These are phyloP conservation scores for Singerocomus inundabilis DNA, from an alignment of 1,284 basidiomycete genomes.

Conservation along the genomic window DNA sequence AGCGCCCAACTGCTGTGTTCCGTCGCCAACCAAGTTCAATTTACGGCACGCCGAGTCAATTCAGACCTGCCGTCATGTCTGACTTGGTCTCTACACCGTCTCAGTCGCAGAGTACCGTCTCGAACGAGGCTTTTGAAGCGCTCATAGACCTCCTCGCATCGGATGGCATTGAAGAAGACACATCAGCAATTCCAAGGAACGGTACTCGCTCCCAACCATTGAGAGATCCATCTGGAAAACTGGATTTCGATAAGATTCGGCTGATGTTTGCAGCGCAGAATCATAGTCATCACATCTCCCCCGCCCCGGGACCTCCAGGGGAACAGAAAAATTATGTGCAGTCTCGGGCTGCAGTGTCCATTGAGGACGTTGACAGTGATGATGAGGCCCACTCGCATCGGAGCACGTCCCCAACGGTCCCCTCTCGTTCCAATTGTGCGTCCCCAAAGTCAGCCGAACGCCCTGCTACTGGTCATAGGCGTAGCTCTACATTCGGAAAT, in stretches of 20 bases:
- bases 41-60: constrained; percentile 10
- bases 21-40: not conserved
- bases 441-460: constrained; percentile 16
- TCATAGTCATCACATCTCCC: not conserved
- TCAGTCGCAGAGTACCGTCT: constrained; percentile 22
- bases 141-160: constrained; percentile 35
- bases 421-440: constrained; percentile 18
- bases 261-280: constrained; percentile 27
- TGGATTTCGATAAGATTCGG: constrained; percentile 34
- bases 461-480: constrained; percentile 15
- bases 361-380: constrained; percentile 19
- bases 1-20: too few species aligned
- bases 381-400: constrained; percentile 16
- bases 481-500: constrained; percentile 27
- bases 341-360: not conserved
- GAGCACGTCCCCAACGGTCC: constrained; percentile 8
- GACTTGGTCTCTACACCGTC: constrained; percentile 27
- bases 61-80: constrained; percentile 16
- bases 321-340: not conserved
- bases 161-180: constrained; percentile 26
- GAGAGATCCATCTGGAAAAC: constrained; percentile 30
- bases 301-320: not conserved
- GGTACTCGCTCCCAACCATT: constrained; percentile 9
- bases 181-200: not conserved
- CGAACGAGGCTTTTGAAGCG: constrained; percentile 31